Base-by-base conservation (phyloP, 1,139 yeast species). In the Pichia sp. region DNA sequence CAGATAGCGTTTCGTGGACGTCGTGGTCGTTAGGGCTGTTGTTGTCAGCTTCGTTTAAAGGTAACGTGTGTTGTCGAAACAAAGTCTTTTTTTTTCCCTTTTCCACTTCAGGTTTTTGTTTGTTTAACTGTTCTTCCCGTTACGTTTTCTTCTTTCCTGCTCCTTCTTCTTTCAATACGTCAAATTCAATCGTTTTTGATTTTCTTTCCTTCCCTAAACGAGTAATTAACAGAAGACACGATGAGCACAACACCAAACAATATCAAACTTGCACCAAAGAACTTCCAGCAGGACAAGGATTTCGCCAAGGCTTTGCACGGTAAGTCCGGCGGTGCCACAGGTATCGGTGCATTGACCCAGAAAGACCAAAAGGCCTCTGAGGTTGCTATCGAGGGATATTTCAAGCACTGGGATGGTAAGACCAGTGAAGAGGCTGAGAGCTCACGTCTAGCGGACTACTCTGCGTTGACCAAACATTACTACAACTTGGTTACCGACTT, bases 401-500 rank as follows among this genome's bases (percentile, higher is more conserved):
- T 93, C 80, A 87, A 89, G 77, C 96, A 92, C 75, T 93, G 98
- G 97, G 97, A 93, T 70, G 85, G 85, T 60, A 91, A 88, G 68
- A 78, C 89, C 38, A 88, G 87, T 67, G 77, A 77, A 54, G 95
- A 87, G 56, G 76, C 82, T 46, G 93, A 87, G 69, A 77, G 81
- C 61, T 81, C 82, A 64, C 84, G 98, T 73, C 76, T 89, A 60
- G 80, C 78, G 48, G 96, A 89, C 72, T 93, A 93, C 76, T 87
- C 96, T 57, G 84, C 87, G 65, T 81, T 91, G 66, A 93, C 99
- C 56, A 93, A 89, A 72, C 96, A 95, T 69, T 93, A 91, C 79
- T 93, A 93, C 78, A 93, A 93, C 76, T 83, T 93, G 70, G 98
- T 90, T 54, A 92, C 99, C 43, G 99, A 93, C 73, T 89, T 84